Evolutionary conservation across 2,329 filamentous ascomycete species (phyloP).

Genomic region (Penicillium olsonii): DNA sequence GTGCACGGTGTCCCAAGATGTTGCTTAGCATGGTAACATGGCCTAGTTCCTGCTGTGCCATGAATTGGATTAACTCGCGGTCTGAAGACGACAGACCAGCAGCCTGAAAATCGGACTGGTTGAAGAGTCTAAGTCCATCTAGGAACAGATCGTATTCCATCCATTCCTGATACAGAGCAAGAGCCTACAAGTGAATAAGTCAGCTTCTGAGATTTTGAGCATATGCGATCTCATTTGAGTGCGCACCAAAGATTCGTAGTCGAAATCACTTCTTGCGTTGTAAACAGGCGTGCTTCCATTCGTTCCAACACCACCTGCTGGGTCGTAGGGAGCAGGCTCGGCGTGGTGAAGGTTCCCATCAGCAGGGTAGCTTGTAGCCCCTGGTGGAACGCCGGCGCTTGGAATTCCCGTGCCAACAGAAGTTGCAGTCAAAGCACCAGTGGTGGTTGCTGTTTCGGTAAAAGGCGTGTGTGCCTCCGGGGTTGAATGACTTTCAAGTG

Average conservation of each 20-base stretch:
- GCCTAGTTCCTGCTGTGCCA: constrained; percentile 75
- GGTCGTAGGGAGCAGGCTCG: constrained; percentile 71
- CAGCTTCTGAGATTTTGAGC: neutral
- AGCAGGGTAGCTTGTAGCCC: constrained; percentile 69
- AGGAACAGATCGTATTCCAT: constrained; percentile 84
- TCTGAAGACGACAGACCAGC: constrained; percentile 70
- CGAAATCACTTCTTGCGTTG: constrained; percentile 77
- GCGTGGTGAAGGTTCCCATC: constrained; percentile 68
- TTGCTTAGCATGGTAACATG: constrained; percentile 77
- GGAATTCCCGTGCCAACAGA: constrained; percentile 59
- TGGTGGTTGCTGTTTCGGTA: constrained; percentile 66
- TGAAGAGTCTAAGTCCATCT: constrained; percentile 70
- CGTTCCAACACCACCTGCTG: constrained; percentile 72
- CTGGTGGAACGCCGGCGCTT: constrained; percentile 58
- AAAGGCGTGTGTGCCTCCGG: constrained; percentile 68
- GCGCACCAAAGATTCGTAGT: constrained; percentile 70
- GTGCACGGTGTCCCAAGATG: constrained; percentile 71
- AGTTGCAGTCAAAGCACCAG: constrained; percentile 62
- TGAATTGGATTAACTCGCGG: constrained; percentile 70
- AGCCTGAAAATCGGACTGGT: constrained; percentile 66
- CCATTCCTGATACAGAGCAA: constrained; percentile 80
- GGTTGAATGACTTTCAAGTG: constrained; percentile 52
- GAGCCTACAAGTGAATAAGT: constrained; percentile 41
- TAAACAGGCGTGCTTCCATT: constrained; percentile 77
- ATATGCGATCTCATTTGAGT: neutral